A percentile compares a stretch with the other conserved stretches of the same genome.
These are phyloP conservation scores for Sideroxylon spinosum DNA, from an alignment of 179 eudicot genomes.

Conservation along the genomic window DNA sequence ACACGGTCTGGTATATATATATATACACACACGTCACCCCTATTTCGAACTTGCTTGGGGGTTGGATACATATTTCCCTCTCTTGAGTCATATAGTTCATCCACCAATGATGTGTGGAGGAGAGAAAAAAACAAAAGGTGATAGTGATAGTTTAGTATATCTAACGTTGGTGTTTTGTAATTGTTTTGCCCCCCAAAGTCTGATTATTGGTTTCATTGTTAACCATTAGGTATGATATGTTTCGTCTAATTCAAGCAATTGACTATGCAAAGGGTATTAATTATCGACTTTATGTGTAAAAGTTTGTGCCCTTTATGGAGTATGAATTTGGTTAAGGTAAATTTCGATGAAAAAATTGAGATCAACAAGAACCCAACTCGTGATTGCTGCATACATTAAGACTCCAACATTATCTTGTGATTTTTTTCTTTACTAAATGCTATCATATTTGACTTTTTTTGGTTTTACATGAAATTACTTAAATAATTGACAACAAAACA, in stretches of 20 bases:
- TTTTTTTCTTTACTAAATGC: too few relatives aligned
- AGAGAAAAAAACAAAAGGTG: background rate
- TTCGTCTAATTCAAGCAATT: constrained; percentile 5
- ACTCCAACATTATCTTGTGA: too few relatives aligned
- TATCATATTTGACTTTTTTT: too few relatives aligned
- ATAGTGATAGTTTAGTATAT: background rate
- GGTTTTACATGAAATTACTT: too few relatives aligned
- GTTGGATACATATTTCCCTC: background rate
- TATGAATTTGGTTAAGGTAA: background rate
- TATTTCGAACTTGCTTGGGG: background rate
- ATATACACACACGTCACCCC: background rate
- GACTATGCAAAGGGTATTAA: background rate
- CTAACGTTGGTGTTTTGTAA: background rate
- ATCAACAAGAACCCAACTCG: too few relatives aligned
- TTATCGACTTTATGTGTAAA: background rate
- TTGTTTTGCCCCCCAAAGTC: background rate
- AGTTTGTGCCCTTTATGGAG: background rate
- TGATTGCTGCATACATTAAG: background rate
- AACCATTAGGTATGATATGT: background rate
- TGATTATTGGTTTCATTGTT: background rate
- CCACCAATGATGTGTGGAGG: background rate
- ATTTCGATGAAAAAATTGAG: background rate
- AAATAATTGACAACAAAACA: too few relatives aligned
- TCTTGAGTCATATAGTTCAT: background rate
- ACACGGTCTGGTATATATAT: too few relatives aligned